Evolutionary conservation across 2,329 filamentous ascomycete genomes (phyloP), one percentile per base, ranked within the genome.

Genomic region (Plectosphaerella plurivora): DNA sequence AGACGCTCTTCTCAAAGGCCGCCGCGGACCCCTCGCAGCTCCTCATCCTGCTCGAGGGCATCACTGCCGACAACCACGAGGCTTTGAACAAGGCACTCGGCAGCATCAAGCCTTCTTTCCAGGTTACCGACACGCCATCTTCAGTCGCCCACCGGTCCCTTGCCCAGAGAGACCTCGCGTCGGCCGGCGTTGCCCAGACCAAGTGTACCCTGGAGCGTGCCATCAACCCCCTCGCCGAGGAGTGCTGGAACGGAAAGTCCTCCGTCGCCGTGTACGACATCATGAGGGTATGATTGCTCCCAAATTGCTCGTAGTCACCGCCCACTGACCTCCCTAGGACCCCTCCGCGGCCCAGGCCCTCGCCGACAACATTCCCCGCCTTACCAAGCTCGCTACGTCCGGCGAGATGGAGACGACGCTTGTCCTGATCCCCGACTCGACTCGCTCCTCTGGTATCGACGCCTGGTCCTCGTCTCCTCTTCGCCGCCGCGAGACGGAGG

Each of bases 1-100:
- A 69, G 51, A 65, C 73, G 18, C 68, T 89, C 35, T 84, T 89
- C 59, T 68, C 66, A 45, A 67, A 63, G n/a, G 52, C 64, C 5
- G 62, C 68, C 42, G 56, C 58, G 11, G 58, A 63, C 16, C 73
- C 76, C 5, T 72, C 68, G 50, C 83, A 89, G 66, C 73, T 88
- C 39, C 68, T 88, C 24, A 68, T 87, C 49, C 66, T 83, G 59
- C 70, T 87, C 49, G 77, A 86, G 62, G 81, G 84, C 61, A 71
- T 79, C 67, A 76, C 73, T 16, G 59, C 70, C 15, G 62, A 73
- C 42, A 74, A 78, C 46, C 70, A 74, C 49, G 59, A 66, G 49
- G 57, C 63, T 41, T 51, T 79, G 22, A 70, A 74, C 52, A 67
- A 73, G n/a, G 69, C 74, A 8, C 67, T 76, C 49, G 64, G 67